A percentile compares a stretch with the other conserved stretches of the same genome.
Evolutionary conservation across 2,329 filamentous ascomycete species (phyloP).

Genomic region (Aureobasidium sp.): DNA sequence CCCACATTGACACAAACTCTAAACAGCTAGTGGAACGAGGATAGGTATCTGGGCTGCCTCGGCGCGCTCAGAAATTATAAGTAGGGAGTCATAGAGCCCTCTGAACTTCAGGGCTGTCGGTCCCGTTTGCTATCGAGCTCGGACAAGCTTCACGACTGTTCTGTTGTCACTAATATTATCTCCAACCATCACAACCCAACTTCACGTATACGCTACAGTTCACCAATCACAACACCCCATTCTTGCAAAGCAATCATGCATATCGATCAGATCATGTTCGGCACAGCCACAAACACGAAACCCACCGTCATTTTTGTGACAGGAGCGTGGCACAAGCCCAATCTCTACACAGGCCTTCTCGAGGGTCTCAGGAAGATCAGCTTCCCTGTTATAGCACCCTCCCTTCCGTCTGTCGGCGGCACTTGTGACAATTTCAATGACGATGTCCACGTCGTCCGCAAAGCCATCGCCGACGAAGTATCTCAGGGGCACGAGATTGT

Average conservation of each 20-base stretch:
- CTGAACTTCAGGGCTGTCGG: no score
- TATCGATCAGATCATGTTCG: constrained; percentile 4
- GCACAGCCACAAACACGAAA: constrained; percentile 8
- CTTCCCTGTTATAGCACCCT: constrained; percentile 18
- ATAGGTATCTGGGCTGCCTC: background rate
- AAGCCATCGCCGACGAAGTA: constrained; percentile 13
- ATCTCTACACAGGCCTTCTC: constrained; percentile 17
- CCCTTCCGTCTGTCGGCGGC: constrained; percentile 15
- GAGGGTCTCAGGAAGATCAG: constrained; percentile 16
- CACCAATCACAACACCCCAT: background rate
- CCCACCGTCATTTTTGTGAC: constrained; percentile 22
- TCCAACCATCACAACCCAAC: background rate
- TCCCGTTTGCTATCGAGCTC: background rate
- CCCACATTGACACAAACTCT: background rate
- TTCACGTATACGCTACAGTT: background rate
- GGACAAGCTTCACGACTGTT: background rate
- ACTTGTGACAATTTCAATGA: constrained; percentile 12
- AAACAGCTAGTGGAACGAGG: background rate
- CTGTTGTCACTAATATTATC: background rate
- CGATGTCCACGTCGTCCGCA: constrained; percentile 20
- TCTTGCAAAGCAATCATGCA: background rate
- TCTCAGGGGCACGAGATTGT: constrained; percentile 20
- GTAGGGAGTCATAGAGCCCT: background rate
- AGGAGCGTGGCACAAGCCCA: constrained; percentile 22
- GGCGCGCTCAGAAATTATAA: background rate